Evolutionary conservation across 2,329 filamentous ascomycete species (phyloP), one percentile per base, ranked within the genome.

Genomic region (Pseudocercospora vitis): DNA sequence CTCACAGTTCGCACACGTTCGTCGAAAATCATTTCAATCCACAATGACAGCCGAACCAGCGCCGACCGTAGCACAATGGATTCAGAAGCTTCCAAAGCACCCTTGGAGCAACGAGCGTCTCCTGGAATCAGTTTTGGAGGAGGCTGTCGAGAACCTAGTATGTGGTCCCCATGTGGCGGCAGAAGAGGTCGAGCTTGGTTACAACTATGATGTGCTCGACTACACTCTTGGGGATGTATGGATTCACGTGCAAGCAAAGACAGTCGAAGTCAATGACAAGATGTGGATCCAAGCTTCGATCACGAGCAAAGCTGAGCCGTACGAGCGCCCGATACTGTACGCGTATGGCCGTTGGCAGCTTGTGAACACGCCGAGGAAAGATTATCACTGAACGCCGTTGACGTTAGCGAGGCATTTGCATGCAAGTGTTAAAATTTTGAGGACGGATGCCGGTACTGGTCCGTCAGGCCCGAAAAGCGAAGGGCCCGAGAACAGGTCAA

Each of bases 101-200:
- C 44, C 33, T 9, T 33, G 33, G 11, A 40, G 39, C 19, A 52
- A 56, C 53, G 57, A 59, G 39, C 31, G 33, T 7, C 56, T 59
- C 19, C 53, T 59, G 8, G 57, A 56, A 23, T 40, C 48, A n/a
- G 53, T 33, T 11, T 37, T 59, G 24, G 57, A 56, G 26, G 48
- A 54, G 32, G 53, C 53, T 12, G 57, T 59, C 3, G 52, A 51
- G n/a, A 55, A 51, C 33, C 51, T 59, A 18, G 53, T 59, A 24
- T 50, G 35, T 23, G 53, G 57, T 8, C 45, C 57, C 0, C 47
- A 35, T 21, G 29, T 45, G 26, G 50, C 57, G 7, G 57, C 53
- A 2, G 51, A 59, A 45, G 57, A 59, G 45, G 39, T 42, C 37
- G 57, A 59, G 28, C 39, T 59, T n/a, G 53, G 50, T 6, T 59